Conservation (phyloP, 148 eudicot genomes). For the Pharnaceum exiguum region DNA sequence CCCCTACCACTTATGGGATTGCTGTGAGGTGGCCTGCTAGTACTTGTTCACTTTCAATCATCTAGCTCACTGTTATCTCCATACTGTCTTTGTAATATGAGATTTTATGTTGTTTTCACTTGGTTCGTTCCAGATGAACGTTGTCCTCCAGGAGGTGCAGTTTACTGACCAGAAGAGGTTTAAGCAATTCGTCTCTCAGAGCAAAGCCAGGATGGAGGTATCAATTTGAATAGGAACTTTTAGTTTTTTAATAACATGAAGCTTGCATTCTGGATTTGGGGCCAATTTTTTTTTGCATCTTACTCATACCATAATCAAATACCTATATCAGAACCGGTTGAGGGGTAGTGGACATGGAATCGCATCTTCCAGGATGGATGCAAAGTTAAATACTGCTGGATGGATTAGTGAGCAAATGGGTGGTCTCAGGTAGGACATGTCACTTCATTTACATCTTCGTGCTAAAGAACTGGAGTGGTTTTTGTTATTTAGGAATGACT, state of each 20-base stretch:
- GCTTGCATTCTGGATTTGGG: not conserved
- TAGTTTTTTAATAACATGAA: not conserved
- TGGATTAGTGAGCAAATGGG: slow-evolving; percentile 98
- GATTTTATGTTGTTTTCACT: slow-evolving; percentile 16
- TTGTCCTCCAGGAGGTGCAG: slow-evolving; percentile 87
- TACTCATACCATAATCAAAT: not conserved
- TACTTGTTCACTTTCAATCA: not conserved
- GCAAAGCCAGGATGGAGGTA: slow-evolving; percentile 99
- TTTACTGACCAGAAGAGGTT: slow-evolving; percentile 92
- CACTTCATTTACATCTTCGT: not conserved
- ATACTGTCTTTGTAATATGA: slow-evolving; percentile 4
- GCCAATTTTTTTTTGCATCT: not conserved
- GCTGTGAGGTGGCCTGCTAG: not conserved
- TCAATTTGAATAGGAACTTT: slow-evolving; percentile 8
- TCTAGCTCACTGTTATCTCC: not conserved
- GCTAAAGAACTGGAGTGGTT: not conserved
- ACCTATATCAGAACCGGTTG: slow-evolving; percentile 57
- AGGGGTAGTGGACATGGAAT: slow-evolving; percentile 98
- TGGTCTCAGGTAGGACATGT: slow-evolving; percentile 64
- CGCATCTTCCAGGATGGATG: slow-evolving; percentile 97
- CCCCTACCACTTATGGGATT: not conserved
- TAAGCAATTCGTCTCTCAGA: slow-evolving; percentile 97
- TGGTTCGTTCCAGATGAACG: slow-evolving; percentile 49
- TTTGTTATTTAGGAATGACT: not conserved
- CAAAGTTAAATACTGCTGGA: slow-evolving; percentile 90